phyloP scores from a whole-genome alignment of 768 basidiomycete species.

The Psilocybe sp. region DNA sequence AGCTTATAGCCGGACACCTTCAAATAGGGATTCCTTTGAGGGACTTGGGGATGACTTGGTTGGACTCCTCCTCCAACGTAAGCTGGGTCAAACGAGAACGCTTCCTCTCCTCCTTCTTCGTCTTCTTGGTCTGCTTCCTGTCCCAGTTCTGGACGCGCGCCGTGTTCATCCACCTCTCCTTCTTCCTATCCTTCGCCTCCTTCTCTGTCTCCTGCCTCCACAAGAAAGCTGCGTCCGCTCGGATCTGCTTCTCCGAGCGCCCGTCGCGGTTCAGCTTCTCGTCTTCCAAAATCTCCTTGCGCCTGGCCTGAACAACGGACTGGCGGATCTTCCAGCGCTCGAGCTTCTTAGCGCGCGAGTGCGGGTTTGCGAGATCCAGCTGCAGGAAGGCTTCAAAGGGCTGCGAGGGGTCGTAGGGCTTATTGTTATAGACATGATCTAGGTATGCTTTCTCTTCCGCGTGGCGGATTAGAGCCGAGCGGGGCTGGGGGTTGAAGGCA shows the following conservation, averaged over 20 bases:
- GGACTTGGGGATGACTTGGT: conserved; percentile 54
- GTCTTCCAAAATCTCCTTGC: conserved; percentile 50
- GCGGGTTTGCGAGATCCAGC: conserved; percentile 77
- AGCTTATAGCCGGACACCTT: conserved; percentile 1
- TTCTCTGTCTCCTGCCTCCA: conserved; percentile 60
- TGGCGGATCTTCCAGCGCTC: conserved; percentile 66
- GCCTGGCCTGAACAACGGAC: conserved; percentile 42
- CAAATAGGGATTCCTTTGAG: not conserved
- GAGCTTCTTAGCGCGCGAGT: conserved; percentile 80
- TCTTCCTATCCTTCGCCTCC: conserved; percentile 57
- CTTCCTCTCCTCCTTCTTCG: conserved; percentile 50
- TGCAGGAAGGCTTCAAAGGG: conserved; percentile 67
- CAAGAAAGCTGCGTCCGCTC: conserved; percentile 73
- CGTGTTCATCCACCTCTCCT: conserved; percentile 52
- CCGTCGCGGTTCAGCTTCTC: conserved; percentile 58
- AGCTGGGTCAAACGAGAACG: conserved; percentile 55
- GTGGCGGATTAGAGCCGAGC: conserved; percentile 34
- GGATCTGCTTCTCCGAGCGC: conserved; percentile 59
- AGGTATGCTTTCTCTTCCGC: conserved; percentile 57
- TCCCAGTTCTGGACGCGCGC: conserved; percentile 48
- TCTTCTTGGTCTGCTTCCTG: conserved; percentile 53
- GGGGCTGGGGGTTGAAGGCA: conserved; percentile 36
- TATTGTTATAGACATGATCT: conserved; percentile 50
- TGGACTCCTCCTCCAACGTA: conserved; percentile 48
- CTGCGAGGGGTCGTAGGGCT: conserved; percentile 43